These are phyloP conservation scores for Suhomyces sp. DNA, from an alignment of 805 yeast species.

Conservation along the genomic window DNA sequence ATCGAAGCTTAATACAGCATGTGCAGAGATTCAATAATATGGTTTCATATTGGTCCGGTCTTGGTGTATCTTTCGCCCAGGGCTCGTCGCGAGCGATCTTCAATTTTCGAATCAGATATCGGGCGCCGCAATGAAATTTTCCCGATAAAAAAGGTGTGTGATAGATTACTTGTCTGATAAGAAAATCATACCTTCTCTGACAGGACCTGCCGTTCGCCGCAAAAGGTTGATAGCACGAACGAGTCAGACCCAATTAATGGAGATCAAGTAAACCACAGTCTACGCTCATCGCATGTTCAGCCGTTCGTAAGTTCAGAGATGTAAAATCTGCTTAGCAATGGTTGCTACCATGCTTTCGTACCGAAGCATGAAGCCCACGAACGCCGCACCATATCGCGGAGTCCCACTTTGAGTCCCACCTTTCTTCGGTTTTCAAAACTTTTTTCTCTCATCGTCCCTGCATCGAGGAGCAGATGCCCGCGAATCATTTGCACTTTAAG, in stretches of 20 bases:
- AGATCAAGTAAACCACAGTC: background rate
- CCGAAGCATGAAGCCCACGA: background rate
- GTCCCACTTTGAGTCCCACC: background rate
- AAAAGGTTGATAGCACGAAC: background rate
- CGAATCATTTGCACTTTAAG: background rate
- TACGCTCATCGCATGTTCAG: background rate
- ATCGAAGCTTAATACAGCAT: no score
- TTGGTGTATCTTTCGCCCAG: background rate
- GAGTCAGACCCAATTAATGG: background rate
- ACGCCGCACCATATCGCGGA: background rate
- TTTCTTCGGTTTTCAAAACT: background rate
- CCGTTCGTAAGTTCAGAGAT: background rate
- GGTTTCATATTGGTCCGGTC: background rate
- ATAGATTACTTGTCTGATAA: background rate
- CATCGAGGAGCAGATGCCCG: background rate
- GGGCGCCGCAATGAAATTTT: background rate
- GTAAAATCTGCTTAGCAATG: background rate
- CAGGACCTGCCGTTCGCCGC: background rate
- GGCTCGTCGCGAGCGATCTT: background rate
- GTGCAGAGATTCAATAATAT: no score
- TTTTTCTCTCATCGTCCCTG: background rate
- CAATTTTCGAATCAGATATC: background rate
- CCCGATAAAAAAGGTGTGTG: background rate
- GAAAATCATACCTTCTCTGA: background rate
- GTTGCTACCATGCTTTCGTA: background rate